phyloP scores from a whole-genome alignment of 1,284 basidiomycete genomes.

The Rugosomyces carneus region DNA sequence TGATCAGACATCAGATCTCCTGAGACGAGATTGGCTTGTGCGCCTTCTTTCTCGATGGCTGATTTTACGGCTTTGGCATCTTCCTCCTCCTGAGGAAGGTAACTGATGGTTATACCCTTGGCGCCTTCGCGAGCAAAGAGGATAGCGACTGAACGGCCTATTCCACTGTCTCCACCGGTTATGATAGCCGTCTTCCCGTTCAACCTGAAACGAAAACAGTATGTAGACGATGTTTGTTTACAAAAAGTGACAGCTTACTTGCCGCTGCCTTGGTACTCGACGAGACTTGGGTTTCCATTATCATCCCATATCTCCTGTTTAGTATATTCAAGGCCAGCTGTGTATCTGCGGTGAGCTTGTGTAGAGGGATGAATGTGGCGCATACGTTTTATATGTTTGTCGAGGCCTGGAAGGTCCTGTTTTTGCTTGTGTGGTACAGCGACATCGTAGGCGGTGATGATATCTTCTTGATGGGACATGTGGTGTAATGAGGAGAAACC shows the following conservation, averaged over 20 bases:
- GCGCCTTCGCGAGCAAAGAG: slow-evolving; percentile 58
- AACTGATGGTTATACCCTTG: slow-evolving; percentile 58
- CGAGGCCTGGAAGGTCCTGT: slow-evolving; percentile 42
- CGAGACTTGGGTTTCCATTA: slow-evolving; percentile 49
- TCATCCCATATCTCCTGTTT: slow-evolving; percentile 54
- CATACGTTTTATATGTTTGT: slow-evolving; percentile 32
- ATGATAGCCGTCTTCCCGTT: slow-evolving; percentile 56
- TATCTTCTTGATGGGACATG: slow-evolving; percentile 22
- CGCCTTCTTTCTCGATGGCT: slow-evolving; percentile 37
- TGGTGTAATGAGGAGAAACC: neutral
- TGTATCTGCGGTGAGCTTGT: too few species aligned
- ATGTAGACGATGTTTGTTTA: neutral
- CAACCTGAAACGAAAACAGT: slow-evolving; percentile 24
- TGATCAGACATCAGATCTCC: slow-evolving; percentile 37
- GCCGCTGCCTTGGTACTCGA: slow-evolving; percentile 42
- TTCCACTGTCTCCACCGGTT: slow-evolving; percentile 51
- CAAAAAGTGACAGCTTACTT: slow-evolving; percentile 25
- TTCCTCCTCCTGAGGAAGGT: slow-evolving; percentile 53
- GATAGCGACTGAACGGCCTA: slow-evolving; percentile 53
- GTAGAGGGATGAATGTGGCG: neutral
- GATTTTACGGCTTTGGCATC: slow-evolving; percentile 47
- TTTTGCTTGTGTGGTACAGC: slow-evolving; percentile 31
- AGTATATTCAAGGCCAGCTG: slow-evolving; percentile 44
- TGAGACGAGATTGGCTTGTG: slow-evolving; percentile 39
- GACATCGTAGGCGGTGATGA: slow-evolving; percentile 25